These are phyloP conservation scores for Clitoria ternatea DNA, from an alignment of 306 rosid genomes.

Conservation along the genomic window DNA sequence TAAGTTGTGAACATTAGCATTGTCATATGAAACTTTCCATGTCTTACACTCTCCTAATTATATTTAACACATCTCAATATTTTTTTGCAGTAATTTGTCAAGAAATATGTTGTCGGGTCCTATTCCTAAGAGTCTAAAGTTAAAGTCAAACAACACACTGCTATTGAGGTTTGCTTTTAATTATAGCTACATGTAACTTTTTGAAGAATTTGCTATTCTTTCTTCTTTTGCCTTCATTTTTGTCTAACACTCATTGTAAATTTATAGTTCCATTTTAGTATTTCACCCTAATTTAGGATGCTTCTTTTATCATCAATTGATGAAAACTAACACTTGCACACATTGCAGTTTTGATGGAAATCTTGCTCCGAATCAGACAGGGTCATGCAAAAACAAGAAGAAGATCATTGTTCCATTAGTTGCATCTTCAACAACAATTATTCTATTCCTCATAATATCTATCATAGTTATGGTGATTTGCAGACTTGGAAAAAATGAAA, in stretches of 20 bases:
- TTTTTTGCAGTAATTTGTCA: neutral
- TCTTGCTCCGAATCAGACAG: neutral
- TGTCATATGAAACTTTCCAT: neutral
- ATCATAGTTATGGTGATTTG: neutral
- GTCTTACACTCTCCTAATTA: neutral
- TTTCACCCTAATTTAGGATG: too few relatives aligned
- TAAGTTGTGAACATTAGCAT: constrained; percentile 16
- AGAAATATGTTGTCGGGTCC: constrained; percentile 1
- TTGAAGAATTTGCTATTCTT: neutral
- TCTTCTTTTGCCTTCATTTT: neutral
- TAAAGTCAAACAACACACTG: neutral
- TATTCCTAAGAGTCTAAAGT: neutral
- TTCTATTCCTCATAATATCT: neutral
- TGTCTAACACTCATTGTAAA: neutral
- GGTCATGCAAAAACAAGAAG: neutral
- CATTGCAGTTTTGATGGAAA: constrained; percentile 27
- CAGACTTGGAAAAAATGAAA: neutral
- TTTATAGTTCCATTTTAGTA: neutral
- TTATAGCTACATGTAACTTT: neutral
- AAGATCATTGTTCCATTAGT: constrained; percentile 29
- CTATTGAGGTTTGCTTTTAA: neutral
- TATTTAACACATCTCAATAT: neutral
- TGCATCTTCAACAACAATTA: neutral
- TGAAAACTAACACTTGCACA: neutral
- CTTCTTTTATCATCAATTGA: neutral